Conservation (phyloP, 2,329 filamentous ascomycete genomes). For the Apiospora phragmitis region DNA sequence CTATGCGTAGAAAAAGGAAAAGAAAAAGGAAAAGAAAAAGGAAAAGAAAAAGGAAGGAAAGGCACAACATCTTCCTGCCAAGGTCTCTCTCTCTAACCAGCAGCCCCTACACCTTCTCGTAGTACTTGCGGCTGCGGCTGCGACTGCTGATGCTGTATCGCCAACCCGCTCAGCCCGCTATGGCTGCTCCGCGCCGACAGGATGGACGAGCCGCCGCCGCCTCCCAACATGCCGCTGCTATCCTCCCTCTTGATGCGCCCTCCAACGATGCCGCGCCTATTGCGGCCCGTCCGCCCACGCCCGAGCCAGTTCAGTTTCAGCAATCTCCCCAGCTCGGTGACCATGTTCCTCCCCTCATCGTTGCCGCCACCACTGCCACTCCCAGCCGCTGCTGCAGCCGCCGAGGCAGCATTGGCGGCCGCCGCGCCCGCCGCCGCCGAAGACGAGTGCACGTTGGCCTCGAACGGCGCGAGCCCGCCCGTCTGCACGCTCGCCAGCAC, state of each 20-base stretch:
- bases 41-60: not conserved
- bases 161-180: slow-evolving; percentile 8
- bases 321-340: slow-evolving; percentile 81
- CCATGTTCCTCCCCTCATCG: slow-evolving; percentile 73
- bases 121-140: slow-evolving; percentile 10
- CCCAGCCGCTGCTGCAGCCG: slow-evolving; percentile 30
- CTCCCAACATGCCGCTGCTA: not conserved
- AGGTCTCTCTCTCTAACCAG: slow-evolving; percentile 16
- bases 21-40: not conserved
- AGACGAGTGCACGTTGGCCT: slow-evolving; percentile 11
- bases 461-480: slow-evolving; percentile 14
- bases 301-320: slow-evolving; percentile 98
- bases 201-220: not conserved
- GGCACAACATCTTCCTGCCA: not conserved
- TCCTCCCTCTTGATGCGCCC: slow-evolving; percentile 50
- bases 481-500: slow-evolving; percentile 74
- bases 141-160: not conserved
- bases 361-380: slow-evolving; percentile 30
- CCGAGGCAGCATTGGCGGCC: slow-evolving; percentile 33
- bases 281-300: slow-evolving; percentile 82
- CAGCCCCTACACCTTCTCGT: slow-evolving; percentile 28
- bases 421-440: slow-evolving; percentile 18
- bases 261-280: slow-evolving; percentile 87
- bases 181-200: not conserved
- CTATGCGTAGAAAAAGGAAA: not conserved